A percentile compares a stretch with the other conserved stretches of the same genome.
phyloP scores from a whole-genome alignment of 2,329 filamentous ascomycete genomes.

The Fusarium floridanum region DNA sequence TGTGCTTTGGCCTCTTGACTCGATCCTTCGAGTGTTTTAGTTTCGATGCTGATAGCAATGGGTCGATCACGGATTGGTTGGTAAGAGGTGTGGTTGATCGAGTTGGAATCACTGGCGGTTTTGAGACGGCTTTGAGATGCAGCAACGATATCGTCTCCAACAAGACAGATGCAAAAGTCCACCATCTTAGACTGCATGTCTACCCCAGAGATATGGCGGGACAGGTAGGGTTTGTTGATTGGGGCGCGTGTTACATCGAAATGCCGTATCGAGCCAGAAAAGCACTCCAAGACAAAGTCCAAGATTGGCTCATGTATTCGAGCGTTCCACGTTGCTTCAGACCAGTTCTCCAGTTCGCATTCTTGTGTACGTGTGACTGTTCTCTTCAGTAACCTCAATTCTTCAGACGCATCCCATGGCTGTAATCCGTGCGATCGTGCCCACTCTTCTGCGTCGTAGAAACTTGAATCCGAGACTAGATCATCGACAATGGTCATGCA shows the following conservation, averaged over 20 bases:
- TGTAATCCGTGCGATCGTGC: not conserved
- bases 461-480: not conserved
- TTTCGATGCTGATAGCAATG: not conserved
- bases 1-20: not conserved
- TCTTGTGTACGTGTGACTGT: not conserved
- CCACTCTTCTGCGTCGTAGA: not conserved
- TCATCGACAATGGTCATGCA: not conserved
- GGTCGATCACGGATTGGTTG: not conserved
- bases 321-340: not conserved
- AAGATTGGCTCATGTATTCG: not conserved
- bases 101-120: not conserved
- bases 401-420: not conserved
- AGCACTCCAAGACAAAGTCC: not conserved
- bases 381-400: not conserved
- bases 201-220: not conserved
- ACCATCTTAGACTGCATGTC: not conserved
- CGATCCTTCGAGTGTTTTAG: not conserved
- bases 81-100: not conserved
- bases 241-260: not conserved
- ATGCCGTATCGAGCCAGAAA: not conserved
- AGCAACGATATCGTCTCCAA: not conserved
- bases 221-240: not conserved
- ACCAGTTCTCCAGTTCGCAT: not conserved
- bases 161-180: not conserved
- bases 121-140: not conserved